Evolutionary conservation across 2,329 filamentous ascomycete genomes (phyloP).

Genomic region (Nemania diffusa): DNA sequence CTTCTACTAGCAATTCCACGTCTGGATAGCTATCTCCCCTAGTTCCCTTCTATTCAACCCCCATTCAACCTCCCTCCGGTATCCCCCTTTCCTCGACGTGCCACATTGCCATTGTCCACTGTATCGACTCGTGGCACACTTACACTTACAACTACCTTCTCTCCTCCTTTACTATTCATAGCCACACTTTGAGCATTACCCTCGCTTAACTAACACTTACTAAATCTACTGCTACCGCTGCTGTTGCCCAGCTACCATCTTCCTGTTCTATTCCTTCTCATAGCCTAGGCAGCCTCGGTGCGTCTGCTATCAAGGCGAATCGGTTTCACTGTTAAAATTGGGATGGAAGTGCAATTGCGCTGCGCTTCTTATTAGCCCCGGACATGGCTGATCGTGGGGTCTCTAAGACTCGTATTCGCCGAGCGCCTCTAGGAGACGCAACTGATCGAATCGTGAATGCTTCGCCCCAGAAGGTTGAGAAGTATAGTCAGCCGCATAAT

Average conservation of each 20-base stretch:
- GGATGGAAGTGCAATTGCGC: constrained; percentile 35
- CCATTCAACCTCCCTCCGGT: constrained; percentile 20
- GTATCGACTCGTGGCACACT: constrained; percentile 4
- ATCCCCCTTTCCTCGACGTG: constrained; percentile 3
- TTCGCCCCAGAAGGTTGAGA: constrained; percentile 35
- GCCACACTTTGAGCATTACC: constrained; percentile 9
- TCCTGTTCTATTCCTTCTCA: constrained; percentile 4
- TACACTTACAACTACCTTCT: too few relatives aligned
- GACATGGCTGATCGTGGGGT: constrained; percentile 42
- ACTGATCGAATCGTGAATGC: constrained; percentile 46
- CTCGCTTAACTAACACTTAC: constrained; percentile 23
- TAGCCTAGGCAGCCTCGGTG: not conserved
- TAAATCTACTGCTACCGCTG: constrained; percentile 1
- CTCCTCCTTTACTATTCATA: constrained; percentile 17
- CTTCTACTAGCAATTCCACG: constrained; percentile 9
- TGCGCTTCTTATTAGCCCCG: constrained; percentile 24
- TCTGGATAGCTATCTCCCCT: constrained; percentile 16
- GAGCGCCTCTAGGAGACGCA: constrained; percentile 47
- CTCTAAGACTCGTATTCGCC: constrained; percentile 35
- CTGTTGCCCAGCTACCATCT: not conserved
- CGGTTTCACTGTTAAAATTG: not conserved
- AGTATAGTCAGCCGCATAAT: constrained; percentile 27
- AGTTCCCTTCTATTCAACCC: too few relatives aligned
- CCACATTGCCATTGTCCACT: constrained; percentile 11
- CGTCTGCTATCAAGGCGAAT: constrained; percentile 8